A percentile compares a stretch with the other conserved stretches of the same genome.
Conservation (phyloP, 2,329 filamentous ascomycete species). For the Xylaria sp. region DNA sequence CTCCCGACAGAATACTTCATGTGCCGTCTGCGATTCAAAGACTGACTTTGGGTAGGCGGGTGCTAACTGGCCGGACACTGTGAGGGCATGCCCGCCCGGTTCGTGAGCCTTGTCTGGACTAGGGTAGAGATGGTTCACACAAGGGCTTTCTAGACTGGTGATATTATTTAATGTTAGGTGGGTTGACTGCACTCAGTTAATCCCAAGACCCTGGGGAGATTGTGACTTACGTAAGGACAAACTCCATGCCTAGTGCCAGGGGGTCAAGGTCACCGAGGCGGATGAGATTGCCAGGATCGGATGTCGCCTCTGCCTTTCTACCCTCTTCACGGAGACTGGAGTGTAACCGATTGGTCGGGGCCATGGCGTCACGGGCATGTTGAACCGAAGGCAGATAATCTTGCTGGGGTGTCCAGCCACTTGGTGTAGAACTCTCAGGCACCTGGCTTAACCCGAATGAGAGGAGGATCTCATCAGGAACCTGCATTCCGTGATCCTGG, state of each 20-base stretch:
- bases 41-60: background rate
- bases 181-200: background rate
- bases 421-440: background rate
- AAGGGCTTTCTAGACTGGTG: slow-evolving; percentile 9
- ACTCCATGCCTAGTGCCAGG: slow-evolving; percentile 19
- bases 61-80: slow-evolving; percentile 13
- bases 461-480: slow-evolving; percentile 2
- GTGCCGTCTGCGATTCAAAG: slow-evolving; percentile 4
- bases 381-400: background rate
- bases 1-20: slow-evolving; percentile 15
- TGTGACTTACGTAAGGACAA: slow-evolving; percentile 10
- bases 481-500: background rate
- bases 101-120: slow-evolving; percentile 1
- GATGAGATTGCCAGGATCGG: background rate
- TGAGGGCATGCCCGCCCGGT: slow-evolving; percentile 8
- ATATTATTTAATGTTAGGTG: background rate
- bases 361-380: background rate
- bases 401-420: background rate
- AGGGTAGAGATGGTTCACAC: slow-evolving; percentile 8
- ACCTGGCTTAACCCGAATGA: background rate
- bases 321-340: background rate
- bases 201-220: background rate
- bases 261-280: slow-evolving; percentile 16
- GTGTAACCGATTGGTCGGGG: background rate
- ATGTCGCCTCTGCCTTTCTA: background rate